phyloP scores from a whole-genome alignment of 2,329 filamentous ascomycete species.

The Beauveria scarabaeidicola region DNA sequence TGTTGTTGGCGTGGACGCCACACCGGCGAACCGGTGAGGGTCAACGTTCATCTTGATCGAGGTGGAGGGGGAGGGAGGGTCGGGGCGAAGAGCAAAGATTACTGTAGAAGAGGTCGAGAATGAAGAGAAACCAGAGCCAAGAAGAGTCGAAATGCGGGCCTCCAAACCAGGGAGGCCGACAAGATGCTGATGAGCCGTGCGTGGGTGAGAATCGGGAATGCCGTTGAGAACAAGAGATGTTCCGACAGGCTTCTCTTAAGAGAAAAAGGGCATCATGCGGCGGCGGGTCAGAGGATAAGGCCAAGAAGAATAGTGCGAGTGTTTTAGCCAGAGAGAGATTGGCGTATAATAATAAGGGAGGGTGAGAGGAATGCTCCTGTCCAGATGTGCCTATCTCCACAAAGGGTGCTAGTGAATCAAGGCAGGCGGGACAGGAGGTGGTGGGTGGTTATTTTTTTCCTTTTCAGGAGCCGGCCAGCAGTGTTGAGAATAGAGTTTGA shows the following conservation, averaged over 20 bases:
- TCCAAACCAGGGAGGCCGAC: slow-evolving; percentile 8
- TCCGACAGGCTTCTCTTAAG: neutral
- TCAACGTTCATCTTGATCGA: slow-evolving; percentile 18
- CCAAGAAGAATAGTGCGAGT: neutral
- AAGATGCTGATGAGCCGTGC: slow-evolving; percentile 3
- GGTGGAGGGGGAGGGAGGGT: neutral
- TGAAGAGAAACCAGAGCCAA: neutral
- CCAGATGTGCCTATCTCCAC: neutral
- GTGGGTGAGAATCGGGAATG: neutral
- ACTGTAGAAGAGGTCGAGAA: slow-evolving; percentile 1
- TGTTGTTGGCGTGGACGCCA: slow-evolving; percentile 21
- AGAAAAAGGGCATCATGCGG: slow-evolving; percentile 4
- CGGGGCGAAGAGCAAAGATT: slow-evolving; percentile 5
- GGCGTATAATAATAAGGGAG: neutral
- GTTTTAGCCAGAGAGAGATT: neutral
- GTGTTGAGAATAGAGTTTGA: neutral
- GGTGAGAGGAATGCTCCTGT: slow-evolving; percentile 3
- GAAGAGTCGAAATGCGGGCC: neutral
- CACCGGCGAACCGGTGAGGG: slow-evolving; percentile 23
- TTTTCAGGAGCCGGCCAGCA: neutral
- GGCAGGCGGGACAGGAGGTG: slow-evolving; percentile 9
- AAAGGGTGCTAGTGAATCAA: slow-evolving; percentile 15
- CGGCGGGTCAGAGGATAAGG: neutral
- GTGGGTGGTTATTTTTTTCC: neutral
- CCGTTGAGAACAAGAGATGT: neutral